These are phyloP conservation scores for Thermothelomyces thermophilus DNA, from an alignment of 2,329 filamentous ascomycete species.

Conservation along the genomic window DNA sequence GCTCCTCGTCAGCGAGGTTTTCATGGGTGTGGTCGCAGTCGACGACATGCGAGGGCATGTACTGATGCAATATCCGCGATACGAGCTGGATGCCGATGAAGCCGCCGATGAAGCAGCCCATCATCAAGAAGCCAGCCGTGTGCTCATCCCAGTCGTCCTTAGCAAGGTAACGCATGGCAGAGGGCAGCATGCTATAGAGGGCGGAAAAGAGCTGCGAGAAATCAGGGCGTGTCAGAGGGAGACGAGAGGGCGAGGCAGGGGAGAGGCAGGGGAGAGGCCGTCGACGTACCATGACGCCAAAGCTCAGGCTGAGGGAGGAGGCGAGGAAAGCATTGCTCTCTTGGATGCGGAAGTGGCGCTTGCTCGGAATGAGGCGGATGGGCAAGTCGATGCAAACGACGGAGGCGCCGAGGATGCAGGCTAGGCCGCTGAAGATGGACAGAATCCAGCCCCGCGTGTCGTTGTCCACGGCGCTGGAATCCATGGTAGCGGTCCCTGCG, in stretches of 20 bases:
- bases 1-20: constrained; percentile 37
- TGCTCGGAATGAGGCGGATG: constrained; percentile 64
- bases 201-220: constrained; percentile 72
- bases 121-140: constrained; percentile 60
- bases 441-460: constrained; percentile 93
- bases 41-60: constrained; percentile 72
- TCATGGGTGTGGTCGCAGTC: constrained; percentile 72
- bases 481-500: constrained; percentile 31
- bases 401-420: constrained; percentile 66
- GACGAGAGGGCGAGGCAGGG: no score
- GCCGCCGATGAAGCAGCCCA: constrained; percentile 62
- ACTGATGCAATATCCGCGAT: constrained; percentile 64
- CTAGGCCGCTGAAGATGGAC: constrained; percentile 71
- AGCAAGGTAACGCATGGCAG: constrained; percentile 69
- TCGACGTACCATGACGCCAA: constrained; percentile 83
- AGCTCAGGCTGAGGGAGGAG: constrained; percentile 82
- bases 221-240: no score
- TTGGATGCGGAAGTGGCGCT: constrained; percentile 75
- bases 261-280: not conserved
- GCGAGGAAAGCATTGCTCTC: constrained; percentile 86
- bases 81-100: constrained; percentile 70
- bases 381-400: constrained; percentile 84
- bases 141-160: constrained; percentile 61
- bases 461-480: constrained; percentile 50
- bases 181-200: constrained; percentile 87